Percentiles rank a stretch among this genome's conserved stretches.
Evolutionary conservation across 139 green algal species (phyloP).

Genomic region (Tetradesmus lagerheimii): DNA sequence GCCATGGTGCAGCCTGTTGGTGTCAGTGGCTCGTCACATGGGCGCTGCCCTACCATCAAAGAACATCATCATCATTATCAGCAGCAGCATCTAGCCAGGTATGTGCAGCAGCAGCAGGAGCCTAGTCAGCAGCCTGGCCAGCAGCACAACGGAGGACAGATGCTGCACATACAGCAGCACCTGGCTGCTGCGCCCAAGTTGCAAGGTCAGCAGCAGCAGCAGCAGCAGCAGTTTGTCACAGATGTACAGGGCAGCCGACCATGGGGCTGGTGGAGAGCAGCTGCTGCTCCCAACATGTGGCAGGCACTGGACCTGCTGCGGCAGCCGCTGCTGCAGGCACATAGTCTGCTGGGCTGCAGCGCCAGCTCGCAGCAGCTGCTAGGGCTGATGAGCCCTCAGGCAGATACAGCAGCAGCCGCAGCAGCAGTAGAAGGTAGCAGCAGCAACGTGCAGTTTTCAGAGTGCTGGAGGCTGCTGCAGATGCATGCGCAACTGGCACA

Average conservation of each 20-base stretch:
- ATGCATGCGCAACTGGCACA: not conserved
- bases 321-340: constrained; percentile 23
- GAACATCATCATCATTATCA: not conserved
- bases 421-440: constrained; percentile 18
- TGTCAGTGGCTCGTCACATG: not conserved
- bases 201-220: not conserved
- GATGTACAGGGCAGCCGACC: not conserved
- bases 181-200: not conserved
- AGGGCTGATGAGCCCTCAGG: not conserved
- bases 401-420: not conserved
- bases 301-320: not conserved
- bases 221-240: constrained; percentile 12
- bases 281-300: not conserved
- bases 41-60: not conserved
- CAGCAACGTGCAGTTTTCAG: not conserved
- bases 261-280: not conserved
- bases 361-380: constrained; percentile 1
- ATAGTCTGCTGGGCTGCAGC: constrained; percentile 3
- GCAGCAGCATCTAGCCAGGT: not conserved
- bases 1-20: not conserved
- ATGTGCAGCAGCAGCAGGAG: constrained; percentile 6
- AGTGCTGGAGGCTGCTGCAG: constrained; percentile 13
- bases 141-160: not conserved
- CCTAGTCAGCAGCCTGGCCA: not conserved
- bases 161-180: not conserved